Evolutionary conservation across 345 rosid species (phyloP), one percentile per base, ranked within the genome.

Genomic region (Mercurialis annua): DNA sequence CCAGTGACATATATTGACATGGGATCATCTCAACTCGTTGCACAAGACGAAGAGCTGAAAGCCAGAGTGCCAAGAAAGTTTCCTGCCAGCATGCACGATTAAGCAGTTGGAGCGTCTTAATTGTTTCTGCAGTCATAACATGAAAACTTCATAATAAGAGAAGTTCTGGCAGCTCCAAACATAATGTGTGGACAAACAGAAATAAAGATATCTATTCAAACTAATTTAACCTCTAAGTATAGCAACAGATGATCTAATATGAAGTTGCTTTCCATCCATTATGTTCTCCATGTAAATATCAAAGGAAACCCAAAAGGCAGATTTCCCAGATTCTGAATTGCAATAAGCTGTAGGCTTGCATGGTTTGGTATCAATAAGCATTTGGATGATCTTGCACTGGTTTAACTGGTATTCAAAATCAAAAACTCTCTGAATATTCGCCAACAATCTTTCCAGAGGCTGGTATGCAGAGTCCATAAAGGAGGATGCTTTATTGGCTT

Each of bases 41-140:
- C 67, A 87, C 92, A 73, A 87, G 89, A 42, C 87, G 87, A 65
- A 87, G 89, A 51, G 86, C 92, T 61, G 92, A 83, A 78, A 83
- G 62, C 92, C 92, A 87, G 52, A 87, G 89, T 8, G 87, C 86
- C 43, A 87, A 71, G 76, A 87, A 87, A 40, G 92, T 81, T 64
- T 87, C 92, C 60, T 87, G 81, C 92, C 92, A 87, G 78, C 85
- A 84, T 67, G 91, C 86, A 67, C 59, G 81, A 59, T 86, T 84
- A 54, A 80, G 64, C 49, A 76, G 81, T 74, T 56, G 78, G 57
- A 86, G 87, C 10, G 84, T 36, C 70, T 58, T 71, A 63, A 81
- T 82, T 23, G 64, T 71, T 64, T 81, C 91, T 86, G 85, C 81
- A 72, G 26, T 56, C 26, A 74, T 29, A 26, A 59, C 52, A 71